Evolutionary conservation across 495 filamentous ascomycete genomes (phyloP).

Genomic region (Astrocystis sublimbata): DNA sequence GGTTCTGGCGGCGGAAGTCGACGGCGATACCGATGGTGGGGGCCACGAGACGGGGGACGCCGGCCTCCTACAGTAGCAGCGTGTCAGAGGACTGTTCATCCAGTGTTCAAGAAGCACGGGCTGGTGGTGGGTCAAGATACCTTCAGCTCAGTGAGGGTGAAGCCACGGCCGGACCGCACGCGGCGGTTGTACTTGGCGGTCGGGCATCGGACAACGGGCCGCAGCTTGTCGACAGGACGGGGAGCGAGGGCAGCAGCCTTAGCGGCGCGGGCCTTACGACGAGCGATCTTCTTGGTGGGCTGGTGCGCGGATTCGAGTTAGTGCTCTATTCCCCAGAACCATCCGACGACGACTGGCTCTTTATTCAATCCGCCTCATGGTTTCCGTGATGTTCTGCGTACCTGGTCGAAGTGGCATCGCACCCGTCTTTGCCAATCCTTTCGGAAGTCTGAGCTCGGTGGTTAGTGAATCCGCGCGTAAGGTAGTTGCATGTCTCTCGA

Average conservation of each 20-base stretch:
- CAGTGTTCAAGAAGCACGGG: not conserved
- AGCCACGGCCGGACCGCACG: conserved; percentile 92
- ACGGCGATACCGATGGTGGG: conserved; percentile 95
- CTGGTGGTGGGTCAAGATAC: conserved; percentile 50
- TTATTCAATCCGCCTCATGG: conserved; percentile 14
- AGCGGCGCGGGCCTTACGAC: conserved; percentile 81
- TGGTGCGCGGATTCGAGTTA: conserved; percentile 47
- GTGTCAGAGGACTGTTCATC: conserved; percentile 22
- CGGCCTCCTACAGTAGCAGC: conserved; percentile 71
- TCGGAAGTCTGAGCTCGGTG: conserved; percentile 81
- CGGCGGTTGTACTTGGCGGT: conserved; percentile 96
- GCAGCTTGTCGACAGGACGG: conserved; percentile 94
- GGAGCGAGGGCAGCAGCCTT: conserved; percentile 95
- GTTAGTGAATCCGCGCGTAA: conserved; percentile 15
- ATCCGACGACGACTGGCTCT: conserved; percentile 5
- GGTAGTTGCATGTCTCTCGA: conserved; percentile 22
- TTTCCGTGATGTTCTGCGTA: conserved; percentile 47
- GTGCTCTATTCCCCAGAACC: conserved; percentile 22
- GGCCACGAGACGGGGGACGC: conserved; percentile 91
- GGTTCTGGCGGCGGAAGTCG: conserved; percentile 94
- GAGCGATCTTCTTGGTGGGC: conserved; percentile 91
- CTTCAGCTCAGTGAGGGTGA: conserved; percentile 97
- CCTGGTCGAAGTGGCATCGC: conserved; percentile 98
- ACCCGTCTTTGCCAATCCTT: conserved; percentile 99
- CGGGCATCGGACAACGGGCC: conserved; percentile 93